phyloP scores from a whole-genome alignment of 2,329 filamentous ascomycete species.

The Spiromastix sp. region DNA sequence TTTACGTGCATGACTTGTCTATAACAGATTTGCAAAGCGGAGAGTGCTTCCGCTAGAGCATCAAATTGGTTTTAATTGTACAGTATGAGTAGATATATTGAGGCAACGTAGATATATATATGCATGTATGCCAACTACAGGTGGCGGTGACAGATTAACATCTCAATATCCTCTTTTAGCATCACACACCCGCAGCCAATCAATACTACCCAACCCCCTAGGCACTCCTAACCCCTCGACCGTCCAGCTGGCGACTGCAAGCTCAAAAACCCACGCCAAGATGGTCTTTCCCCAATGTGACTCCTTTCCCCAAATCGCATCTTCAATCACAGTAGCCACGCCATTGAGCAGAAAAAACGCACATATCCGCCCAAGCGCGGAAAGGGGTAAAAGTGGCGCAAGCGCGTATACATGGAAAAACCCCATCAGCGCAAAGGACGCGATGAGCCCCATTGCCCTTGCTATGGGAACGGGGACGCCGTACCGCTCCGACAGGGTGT shows the following conservation, averaged over 20 bases:
- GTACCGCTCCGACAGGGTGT: slow-evolving; percentile 17
- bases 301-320: slow-evolving; percentile 15
- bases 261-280: slow-evolving; percentile 19
- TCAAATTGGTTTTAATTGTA: too few relatives aligned
- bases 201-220: slow-evolving; percentile 13
- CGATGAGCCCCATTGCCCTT: slow-evolving; percentile 25
- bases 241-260: slow-evolving; percentile 18
- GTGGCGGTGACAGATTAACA: too few relatives aligned
- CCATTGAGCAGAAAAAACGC: slow-evolving; percentile 33
- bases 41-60: too few relatives aligned
- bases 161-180: slow-evolving; percentile 6
- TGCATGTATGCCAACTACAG: too few relatives aligned
- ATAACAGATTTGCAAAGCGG: not conserved
- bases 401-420: slow-evolving; percentile 31
- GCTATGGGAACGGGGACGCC: slow-evolving; percentile 23
- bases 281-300: slow-evolving; percentile 15
- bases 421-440: slow-evolving; percentile 30
- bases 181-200: slow-evolving; percentile 13
- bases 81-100: too few relatives aligned
- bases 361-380: slow-evolving; percentile 24
- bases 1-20: not conserved
- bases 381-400: slow-evolving; percentile 21
- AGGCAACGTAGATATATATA: too few relatives aligned
- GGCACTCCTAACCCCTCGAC: slow-evolving; percentile 17
- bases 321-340: slow-evolving; percentile 22